Base-by-base conservation (phyloP, 352 stramenopile species). In the Phytophthora litchii region DNA sequence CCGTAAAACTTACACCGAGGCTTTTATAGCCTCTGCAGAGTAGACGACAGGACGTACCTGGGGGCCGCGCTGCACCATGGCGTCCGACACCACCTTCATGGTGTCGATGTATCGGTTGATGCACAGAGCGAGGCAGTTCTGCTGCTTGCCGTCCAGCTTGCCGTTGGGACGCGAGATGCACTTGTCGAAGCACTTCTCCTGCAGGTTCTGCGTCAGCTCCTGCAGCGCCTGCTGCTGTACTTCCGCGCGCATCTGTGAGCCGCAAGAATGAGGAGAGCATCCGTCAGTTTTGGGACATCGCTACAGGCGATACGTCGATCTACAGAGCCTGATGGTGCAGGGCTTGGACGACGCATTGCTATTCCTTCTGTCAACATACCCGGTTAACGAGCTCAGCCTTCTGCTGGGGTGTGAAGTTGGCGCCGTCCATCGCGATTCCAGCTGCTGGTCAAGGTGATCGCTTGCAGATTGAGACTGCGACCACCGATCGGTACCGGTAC, bases 121-220 rank as follows among this genome's bases (percentile, higher is more conserved):
- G 65, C 88, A 96, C 41, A 94, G 70, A 46, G 83, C 83, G 25
- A 96, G 62, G 76, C 88, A 96, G 66, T 93, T 93, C 72, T 96
- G 87, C 76, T 96, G 86, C 80, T 96, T 96, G 78, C 79, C 84
- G 67, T 93, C 85, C 34, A 96, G 71, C 73, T 93, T 94, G 59
- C 80, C 81, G 53, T 81, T 86, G 16, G 88, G 73, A 50, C 71
- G 80, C 37, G 84, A 77, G 66, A 96, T 80, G 76, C 88, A 96
- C 72, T 95, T 92, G 74, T 96, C 86, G 59, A 96, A 96, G 67
- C 88, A 96, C 64, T 96, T 96, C 52, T 94, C 83, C 72, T 94
- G 86, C 43, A 96, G 56, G 60, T 84, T 93, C 72, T 90, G 80
- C 47, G 85, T 94, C 64, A 96, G 64, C 60, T 94, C 85, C 70